Evolutionary conservation across 257 asterid species (phyloP), one percentile per base, ranked within the genome.

Genomic region (Perilla frutescens): DNA sequence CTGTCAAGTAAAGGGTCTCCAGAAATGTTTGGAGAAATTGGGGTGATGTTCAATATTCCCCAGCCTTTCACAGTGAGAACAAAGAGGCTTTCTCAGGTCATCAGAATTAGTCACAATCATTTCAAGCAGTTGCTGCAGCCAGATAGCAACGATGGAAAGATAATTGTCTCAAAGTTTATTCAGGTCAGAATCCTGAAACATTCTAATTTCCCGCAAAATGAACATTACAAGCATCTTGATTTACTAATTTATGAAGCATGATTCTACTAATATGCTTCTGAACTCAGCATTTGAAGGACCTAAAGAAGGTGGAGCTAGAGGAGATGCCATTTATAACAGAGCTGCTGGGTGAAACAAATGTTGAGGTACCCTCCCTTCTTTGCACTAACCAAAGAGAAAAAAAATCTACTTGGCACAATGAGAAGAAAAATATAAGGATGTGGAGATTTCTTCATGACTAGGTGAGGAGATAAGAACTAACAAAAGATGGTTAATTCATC

Each of bases 51-150:
- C 70, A 90, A 90, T 75, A 71, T 68, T 60, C 98, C 98, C 57
- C 99, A 94, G 86, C 99, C 97, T 54, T 88, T 90, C 82, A 91
- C 96, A 6, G 97, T 94, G 77, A 87, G 98, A 85, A 90, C 92
- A 77, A 88, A 68, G 91, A 87, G 96, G 81, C 90, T 94, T 63
- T 89, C 96, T 71, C 99, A 94, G 92, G 96, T 90, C 67, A 85
- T 94, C 73, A 84, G 94, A 74, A 86, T 91, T 77, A 87, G 97
- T 71, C 97, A 94, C 87, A 89, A 90, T 62, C 91, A 90, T 78
- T 94, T 94, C 91, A 91, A 94, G 87, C 96, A 91, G 78, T 67
- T 91, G 83, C 84, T 94, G 82, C 89, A 85, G 83, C 91, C 93
- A 37, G 75, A 83, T 60, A 67, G 32, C 1, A 82, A 82, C 71